Base-by-base conservation (phyloP, 176 grass and related monocot genomes). In the Oryza meridionalis region DNA sequence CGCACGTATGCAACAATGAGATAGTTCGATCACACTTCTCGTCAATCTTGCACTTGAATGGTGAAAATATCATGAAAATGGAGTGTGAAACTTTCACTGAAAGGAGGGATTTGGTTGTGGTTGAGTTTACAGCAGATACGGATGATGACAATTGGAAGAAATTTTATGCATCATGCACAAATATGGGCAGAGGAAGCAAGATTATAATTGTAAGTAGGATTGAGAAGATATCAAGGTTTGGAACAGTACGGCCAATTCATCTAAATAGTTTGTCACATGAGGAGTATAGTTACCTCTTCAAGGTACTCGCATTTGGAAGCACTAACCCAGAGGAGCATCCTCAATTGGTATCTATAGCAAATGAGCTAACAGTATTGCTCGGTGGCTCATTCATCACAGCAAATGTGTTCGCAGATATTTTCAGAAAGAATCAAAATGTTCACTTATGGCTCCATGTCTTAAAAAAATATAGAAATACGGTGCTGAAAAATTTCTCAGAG, bases 251-350 rank as follows among this genome's bases (percentile, higher is more conserved):
- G 11, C 67, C 73, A 9, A 4, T 88, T 15, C 11, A 3, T 38
- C 10, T 88, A 0, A 78, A 51, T 6, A 49, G 26, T 15, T 84
- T 84, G 14, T 49, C 76, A 1, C 13, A 0, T 3, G 81, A 75
- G 59, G 87, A 84, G 62, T 88, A 70, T 8, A 80, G 35, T 27
- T 88, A 80, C 70, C 62, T 84, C 27, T 84, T 88, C 49, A 84
- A 70, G 76, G 76, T 50, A 58, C 69, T 88, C 4, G 70, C 82
- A 8, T 89, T 84, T 31, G 82, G 87, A 12, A 75, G 87, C 63
- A 69, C 76, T 27, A 80, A 84, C 38, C 53, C 47, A 3, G 21
- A 89, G 5, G 77, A 80, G 5, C 63, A 84, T 25, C 77, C 81
- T 16, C 70, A 24, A 3, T 58, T 88, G 58, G 70, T 27, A 76